Conservation (phyloP, 169 alveolate genomes). For the Eimeria necatrix region DNA sequence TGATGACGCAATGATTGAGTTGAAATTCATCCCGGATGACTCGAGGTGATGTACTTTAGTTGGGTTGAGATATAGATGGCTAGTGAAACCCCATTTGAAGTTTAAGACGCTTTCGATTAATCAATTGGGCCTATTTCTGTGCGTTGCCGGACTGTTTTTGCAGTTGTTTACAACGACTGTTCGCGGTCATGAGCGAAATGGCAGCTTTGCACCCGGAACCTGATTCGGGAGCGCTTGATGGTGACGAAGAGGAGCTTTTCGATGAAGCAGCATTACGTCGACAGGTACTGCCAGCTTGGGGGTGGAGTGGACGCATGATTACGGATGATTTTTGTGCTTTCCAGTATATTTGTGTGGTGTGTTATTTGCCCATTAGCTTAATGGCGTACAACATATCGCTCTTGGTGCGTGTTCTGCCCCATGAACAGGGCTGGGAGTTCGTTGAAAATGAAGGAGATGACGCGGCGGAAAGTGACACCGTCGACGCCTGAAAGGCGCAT, state of each 20-base stretch:
- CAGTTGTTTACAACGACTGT: conserved; percentile 70
- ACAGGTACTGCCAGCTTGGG: conserved; percentile 23
- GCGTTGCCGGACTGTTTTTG: background rate
- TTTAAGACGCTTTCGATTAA: too few relatives aligned
- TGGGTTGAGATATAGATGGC: too few relatives aligned
- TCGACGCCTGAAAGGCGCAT: conserved; percentile 17
- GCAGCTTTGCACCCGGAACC: conserved; percentile 83
- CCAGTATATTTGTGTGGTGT: background rate
- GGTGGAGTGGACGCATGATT: background rate
- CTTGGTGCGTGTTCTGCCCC: background rate
- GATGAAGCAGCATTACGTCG: conserved; percentile 70
- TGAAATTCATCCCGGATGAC: conserved; percentile 72
- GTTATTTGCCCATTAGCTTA: background rate
- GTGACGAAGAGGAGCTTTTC: conserved; percentile 73
- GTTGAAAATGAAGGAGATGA: conserved; percentile 61
- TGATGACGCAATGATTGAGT: conserved; percentile 54
- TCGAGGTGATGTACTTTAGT: conserved; percentile 13
- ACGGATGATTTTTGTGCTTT: background rate
- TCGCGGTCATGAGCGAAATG: conserved; percentile 77
- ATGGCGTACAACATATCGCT: background rate
- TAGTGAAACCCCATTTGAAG: too few relatives aligned
- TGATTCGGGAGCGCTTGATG: conserved; percentile 61
- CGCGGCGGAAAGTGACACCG: conserved; percentile 4
- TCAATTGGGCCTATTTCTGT: too few relatives aligned
- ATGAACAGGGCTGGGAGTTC: conserved; percentile 69